Conservation (phyloP, 495 filamentous ascomycete species). For the Hypoxylon lienhwacheense region DNA sequence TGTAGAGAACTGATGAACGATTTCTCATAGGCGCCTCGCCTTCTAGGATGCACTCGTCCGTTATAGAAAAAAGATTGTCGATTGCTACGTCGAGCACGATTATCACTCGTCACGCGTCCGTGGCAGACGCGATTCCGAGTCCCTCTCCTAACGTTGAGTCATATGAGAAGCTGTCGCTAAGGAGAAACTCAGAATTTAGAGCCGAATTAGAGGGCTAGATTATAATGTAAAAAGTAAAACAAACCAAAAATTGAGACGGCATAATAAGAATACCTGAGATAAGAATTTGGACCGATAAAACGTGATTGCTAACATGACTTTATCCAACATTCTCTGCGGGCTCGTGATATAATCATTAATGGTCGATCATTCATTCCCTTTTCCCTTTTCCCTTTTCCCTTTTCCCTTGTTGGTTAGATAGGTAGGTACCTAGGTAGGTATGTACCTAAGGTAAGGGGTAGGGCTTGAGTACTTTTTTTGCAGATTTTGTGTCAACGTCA, state of each 20-base stretch:
- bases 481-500: too few species aligned
- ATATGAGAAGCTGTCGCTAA: conserved; percentile 18
- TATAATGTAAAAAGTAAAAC: neutral
- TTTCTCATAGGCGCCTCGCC: conserved; percentile 37
- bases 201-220: conserved; percentile 26
- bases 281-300: neutral
- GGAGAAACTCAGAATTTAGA: conserved; percentile 11
- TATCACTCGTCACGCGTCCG: conserved; percentile 12
- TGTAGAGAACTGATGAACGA: conserved; percentile 35
- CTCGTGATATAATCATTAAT: neutral
- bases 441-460: too few species aligned
- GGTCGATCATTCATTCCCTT: neutral
- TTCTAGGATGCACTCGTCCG: conserved; percentile 37
- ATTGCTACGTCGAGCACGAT: conserved; percentile 28
- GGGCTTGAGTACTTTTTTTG: too few species aligned
- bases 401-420: too few species aligned
- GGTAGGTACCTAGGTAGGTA: too few species aligned
- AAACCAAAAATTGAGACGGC: too few species aligned
- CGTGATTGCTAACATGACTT: too few species aligned
- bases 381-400: too few species aligned
- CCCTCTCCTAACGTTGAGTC: conserved; percentile 15
- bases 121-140: conserved; percentile 2
- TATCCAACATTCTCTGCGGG: too few species aligned
- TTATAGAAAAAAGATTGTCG: conserved; percentile 39
- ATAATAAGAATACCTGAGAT: too few species aligned